These are phyloP conservation scores for Cryphonectria nitschkei DNA, from an alignment of 2,329 filamentous ascomycete genomes.

Conservation along the genomic window DNA sequence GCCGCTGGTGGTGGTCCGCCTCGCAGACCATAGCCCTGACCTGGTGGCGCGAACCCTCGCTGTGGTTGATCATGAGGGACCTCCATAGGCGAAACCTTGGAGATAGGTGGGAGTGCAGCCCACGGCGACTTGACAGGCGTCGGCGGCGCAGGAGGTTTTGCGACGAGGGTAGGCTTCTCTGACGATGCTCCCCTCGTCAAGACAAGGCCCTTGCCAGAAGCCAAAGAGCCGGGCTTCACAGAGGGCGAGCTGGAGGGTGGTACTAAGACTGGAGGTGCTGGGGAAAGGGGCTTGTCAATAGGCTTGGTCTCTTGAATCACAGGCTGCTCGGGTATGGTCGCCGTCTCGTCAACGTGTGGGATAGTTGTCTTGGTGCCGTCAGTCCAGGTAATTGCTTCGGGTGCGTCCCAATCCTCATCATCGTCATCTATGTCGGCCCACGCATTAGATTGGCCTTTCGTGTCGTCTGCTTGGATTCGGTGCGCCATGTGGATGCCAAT, in stretches of 20 bases:
- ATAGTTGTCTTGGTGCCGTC: conserved; percentile 84
- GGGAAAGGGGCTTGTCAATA: conserved; percentile 50
- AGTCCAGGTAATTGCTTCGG: conserved; percentile 84
- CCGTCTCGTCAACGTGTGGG: conserved; percentile 61
- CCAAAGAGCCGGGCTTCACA: conserved; percentile 50
- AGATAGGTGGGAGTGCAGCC: conserved; percentile 83
- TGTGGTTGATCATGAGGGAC: conserved; percentile 40
- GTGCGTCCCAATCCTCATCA: conserved; percentile 85
- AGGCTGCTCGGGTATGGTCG: conserved; percentile 23
- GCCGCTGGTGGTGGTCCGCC: conserved; percentile 57
- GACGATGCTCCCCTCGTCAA: conserved; percentile 61
- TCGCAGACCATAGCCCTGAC: conserved; percentile 57
- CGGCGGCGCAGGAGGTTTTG: conserved; percentile 69
- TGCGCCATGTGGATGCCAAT: conserved; percentile 86
- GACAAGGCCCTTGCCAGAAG: conserved; percentile 63
- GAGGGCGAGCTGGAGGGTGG: conserved; percentile 44
- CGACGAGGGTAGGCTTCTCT: conserved; percentile 73
- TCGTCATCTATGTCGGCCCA: conserved; percentile 86
- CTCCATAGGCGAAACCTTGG: conserved; percentile 76
- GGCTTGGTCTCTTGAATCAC: conserved; percentile 35
- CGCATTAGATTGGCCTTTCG: conserved; percentile 64
- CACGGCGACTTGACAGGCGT: conserved; percentile 86
- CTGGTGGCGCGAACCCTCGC: conserved; percentile 56
- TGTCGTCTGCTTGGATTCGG: conserved; percentile 75
- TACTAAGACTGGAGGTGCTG: conserved; percentile 39